Evolutionary conservation across 768 basidiomycete genomes (phyloP).

Genomic region (Galerina marginata): DNA sequence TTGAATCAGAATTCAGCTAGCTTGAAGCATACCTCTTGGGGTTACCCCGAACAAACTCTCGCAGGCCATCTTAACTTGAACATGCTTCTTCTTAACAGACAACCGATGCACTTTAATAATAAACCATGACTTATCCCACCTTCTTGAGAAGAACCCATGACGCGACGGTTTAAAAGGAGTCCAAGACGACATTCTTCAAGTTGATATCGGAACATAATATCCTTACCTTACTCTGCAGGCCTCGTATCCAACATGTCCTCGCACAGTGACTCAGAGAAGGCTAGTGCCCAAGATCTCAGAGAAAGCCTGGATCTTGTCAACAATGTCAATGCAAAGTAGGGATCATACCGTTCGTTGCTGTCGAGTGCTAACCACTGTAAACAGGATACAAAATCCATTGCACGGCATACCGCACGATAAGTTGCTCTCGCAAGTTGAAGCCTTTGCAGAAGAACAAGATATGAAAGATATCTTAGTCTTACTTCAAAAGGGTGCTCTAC

Average conservation of each 20-base stretch:
- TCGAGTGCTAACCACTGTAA: neutral
- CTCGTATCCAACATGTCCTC: constrained; percentile 12
- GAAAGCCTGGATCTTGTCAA: constrained; percentile 17
- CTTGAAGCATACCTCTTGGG: too few relatives aligned
- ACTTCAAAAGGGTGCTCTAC: constrained; percentile 71
- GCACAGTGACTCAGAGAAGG: constrained; percentile 12
- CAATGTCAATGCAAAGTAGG: constrained; percentile 32
- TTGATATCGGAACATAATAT: neutral
- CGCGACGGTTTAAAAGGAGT: constrained; percentile 3
- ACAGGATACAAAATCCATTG: constrained; percentile 44
- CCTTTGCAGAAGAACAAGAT: constrained; percentile 56
- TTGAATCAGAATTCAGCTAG: too few relatives aligned
- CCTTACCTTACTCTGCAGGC: neutral
- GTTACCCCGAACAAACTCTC: too few relatives aligned
- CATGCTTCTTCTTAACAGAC: neutral
- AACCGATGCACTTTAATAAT: constrained; percentile 3
- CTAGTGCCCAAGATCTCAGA: constrained; percentile 15
- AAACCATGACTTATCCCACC: neutral
- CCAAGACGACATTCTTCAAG: neutral
- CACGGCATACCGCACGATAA: constrained; percentile 61
- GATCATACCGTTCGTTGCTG: neutral
- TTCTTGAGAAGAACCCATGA: neutral
- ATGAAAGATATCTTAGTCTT: constrained; percentile 43
- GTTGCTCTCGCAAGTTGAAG: constrained; percentile 61
- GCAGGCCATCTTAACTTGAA: too few relatives aligned